These are phyloP conservation scores for Ogataea nitratoaversa DNA, from an alignment of 805 yeast genomes.

Conservation along the genomic window DNA sequence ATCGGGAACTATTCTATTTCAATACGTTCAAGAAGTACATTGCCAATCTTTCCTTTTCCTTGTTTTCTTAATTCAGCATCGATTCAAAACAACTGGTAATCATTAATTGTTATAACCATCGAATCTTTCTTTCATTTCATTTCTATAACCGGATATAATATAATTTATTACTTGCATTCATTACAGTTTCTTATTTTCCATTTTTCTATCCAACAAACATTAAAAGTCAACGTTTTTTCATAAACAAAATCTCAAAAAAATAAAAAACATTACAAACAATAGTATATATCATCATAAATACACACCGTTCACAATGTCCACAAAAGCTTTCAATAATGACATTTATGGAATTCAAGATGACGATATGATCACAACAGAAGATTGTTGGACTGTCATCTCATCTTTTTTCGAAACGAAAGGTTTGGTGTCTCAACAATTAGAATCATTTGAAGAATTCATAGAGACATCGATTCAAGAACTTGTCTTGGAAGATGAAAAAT, in stretches of 20 bases:
- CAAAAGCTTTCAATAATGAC: conserved; percentile 17
- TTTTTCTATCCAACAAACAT: not conserved
- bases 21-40: too few species aligned
- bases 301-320: conserved; percentile 12
- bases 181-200: not conserved
- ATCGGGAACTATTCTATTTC: too few species aligned
- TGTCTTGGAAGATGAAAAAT: conserved; percentile 90
- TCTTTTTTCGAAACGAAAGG: conserved; percentile 96
- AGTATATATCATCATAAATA: not conserved
- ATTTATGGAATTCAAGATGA: conserved; percentile 40
- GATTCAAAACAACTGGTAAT: not conserved
- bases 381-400: conserved; percentile 98
- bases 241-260: too few species aligned
- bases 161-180: not conserved
- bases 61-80: too few species aligned
- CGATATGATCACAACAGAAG: conserved; percentile 88
- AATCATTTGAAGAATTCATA: conserved; percentile 96
- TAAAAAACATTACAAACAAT: too few species aligned
- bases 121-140: too few species aligned
- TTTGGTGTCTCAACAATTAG: conserved; percentile 94
- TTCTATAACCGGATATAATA: too few species aligned
- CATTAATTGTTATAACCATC: too few species aligned
- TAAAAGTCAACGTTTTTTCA: not conserved
- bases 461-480: conserved; percentile 95
- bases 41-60: too few species aligned